Conservation (phyloP, 257 asterid species). For the Solanum habrochaites region DNA sequence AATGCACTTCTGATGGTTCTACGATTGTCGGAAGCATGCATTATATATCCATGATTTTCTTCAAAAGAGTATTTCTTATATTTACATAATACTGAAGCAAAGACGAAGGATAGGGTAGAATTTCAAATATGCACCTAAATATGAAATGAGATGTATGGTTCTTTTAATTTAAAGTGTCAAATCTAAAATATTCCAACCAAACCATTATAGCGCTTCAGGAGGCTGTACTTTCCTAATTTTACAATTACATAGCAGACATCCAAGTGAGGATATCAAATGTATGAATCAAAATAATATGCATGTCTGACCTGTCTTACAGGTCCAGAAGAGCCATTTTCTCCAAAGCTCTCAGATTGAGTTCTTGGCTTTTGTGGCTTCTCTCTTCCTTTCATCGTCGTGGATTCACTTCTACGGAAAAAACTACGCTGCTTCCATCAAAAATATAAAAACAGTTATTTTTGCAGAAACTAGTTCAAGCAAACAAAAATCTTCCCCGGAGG, state of each 20-base stretch:
- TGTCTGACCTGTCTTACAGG: conserved; percentile 50
- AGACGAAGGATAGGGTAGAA: neutral
- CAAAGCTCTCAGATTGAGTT: conserved; percentile 29
- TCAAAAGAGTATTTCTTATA: neutral
- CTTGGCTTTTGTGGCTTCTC: conserved; percentile 3
- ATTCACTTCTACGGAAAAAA: conserved; percentile 18
- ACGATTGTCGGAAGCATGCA: neutral
- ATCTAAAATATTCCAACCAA: neutral
- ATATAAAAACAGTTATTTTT: neutral
- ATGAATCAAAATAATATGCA: neutral
- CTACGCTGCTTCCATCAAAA: conserved; percentile 5
- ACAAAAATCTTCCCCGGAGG: neutral
- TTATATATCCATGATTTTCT: neutral
- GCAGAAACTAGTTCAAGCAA: neutral
- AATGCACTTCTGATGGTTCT: neutral
- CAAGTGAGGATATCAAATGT: neutral
- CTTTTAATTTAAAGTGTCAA: neutral
- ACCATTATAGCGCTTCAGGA: neutral
- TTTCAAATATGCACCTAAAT: neutral
- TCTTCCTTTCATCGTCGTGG: conserved; percentile 11
- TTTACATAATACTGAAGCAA: neutral
- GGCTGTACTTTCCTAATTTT: neutral
- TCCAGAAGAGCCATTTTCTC: conserved; percentile 40
- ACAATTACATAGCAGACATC: neutral
- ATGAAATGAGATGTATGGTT: neutral